Evolutionary conservation across 306 rosid species (phyloP).

Genomic region (Glycyrrhiza uralensis): DNA sequence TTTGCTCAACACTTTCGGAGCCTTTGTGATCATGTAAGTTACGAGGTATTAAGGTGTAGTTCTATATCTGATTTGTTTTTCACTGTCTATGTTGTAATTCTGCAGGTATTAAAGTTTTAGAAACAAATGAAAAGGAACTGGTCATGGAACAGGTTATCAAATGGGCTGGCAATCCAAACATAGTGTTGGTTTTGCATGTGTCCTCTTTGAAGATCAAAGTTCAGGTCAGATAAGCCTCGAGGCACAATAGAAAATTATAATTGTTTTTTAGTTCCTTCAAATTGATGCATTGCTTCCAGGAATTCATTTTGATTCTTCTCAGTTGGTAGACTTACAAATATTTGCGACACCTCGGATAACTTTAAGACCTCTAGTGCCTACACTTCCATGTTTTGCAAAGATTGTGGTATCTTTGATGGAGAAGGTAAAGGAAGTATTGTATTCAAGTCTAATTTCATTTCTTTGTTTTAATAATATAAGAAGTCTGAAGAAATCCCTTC

Average conservation of each 20-base stretch:
- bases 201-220: slow-evolving; percentile 50
- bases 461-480: background rate
- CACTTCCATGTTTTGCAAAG: slow-evolving; percentile 86
- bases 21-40: background rate
- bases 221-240: slow-evolving; percentile 61
- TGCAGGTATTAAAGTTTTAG: slow-evolving; percentile 72
- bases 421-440: slow-evolving; percentile 49
- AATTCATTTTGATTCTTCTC: slow-evolving; percentile 44
- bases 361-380: slow-evolving; percentile 87
- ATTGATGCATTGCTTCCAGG: slow-evolving; percentile 20
- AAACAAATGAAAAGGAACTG: slow-evolving; percentile 82
- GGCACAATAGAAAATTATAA: slow-evolving; percentile 10
- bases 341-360: slow-evolving; percentile 63
- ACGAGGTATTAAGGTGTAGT: background rate
- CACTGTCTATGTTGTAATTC: background rate
- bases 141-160: slow-evolving; percentile 75
- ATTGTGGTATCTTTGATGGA: slow-evolving; percentile 76
- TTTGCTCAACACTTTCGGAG: background rate
- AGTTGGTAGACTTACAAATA: slow-evolving; percentile 82
- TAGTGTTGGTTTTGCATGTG: slow-evolving; percentile 55
- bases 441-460: background rate
- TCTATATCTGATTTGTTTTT: background rate
- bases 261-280: background rate
- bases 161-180: slow-evolving; percentile 89
- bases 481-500: slow-evolving; percentile 2